These are phyloP conservation scores for Ulota crispa DNA, from an alignment of 225 moss, liverwort and hornwort species.

Conservation along the genomic window DNA sequence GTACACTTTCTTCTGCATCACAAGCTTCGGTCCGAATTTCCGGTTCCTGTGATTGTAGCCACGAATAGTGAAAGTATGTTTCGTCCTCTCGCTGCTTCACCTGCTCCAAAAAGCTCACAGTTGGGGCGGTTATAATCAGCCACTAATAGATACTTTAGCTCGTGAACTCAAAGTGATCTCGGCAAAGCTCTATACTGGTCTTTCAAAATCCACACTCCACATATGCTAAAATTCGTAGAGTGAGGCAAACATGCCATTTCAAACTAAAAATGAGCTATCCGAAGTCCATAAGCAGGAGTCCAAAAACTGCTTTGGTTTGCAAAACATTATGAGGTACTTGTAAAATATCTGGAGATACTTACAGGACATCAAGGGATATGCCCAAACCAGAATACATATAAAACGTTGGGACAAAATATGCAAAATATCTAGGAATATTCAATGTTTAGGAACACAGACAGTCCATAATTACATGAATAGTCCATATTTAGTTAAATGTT, in stretches of 20 bases:
- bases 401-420: too few species aligned
- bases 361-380: too few species aligned
- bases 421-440: too few species aligned
- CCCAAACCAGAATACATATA: too few species aligned
- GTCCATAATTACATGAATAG: too few species aligned
- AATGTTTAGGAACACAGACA: too few species aligned
- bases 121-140: not conserved
- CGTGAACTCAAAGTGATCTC: not conserved
- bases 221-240: not conserved
- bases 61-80: slow-evolving; percentile 42
- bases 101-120: slow-evolving; percentile 26
- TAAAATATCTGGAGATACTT: too few species aligned
- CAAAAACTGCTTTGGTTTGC: too few species aligned
- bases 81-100: slow-evolving; percentile 71
- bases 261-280: too few species aligned
- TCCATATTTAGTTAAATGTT: too few species aligned
- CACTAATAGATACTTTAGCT: not conserved
- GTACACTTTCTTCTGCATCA: slow-evolving; percentile 45
- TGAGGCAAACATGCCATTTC: not conserved
- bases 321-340: too few species aligned
- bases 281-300: too few species aligned
- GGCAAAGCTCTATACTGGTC: not conserved
- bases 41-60: slow-evolving; percentile 18
- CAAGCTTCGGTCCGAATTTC: slow-evolving; percentile 2
- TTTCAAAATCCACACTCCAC: not conserved